These are phyloP conservation scores for Firmiana major DNA, from an alignment of 345 rosid genomes.

Conservation along the genomic window DNA sequence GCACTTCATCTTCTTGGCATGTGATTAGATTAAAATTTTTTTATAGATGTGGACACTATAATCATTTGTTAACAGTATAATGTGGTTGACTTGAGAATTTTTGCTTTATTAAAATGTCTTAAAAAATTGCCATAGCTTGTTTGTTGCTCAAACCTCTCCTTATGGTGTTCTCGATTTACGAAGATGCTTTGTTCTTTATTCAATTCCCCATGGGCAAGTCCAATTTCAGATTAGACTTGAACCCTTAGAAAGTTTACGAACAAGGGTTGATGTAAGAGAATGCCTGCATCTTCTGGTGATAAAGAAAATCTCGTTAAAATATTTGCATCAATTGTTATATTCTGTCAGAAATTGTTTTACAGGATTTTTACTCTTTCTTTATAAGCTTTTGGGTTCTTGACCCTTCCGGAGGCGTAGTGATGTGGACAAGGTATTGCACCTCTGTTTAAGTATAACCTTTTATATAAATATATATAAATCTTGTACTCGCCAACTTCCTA, in stretches of 20 bases:
- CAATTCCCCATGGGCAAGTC: not conserved
- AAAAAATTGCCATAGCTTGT: too few relatives aligned
- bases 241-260: not conserved
- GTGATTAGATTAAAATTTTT: not conserved
- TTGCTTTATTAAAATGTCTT: not conserved
- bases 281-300: not conserved
- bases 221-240: not conserved
- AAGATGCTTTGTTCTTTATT: not conserved
- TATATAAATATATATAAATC: too few relatives aligned
- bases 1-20: not conserved
- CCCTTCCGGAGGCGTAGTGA: too few relatives aligned
- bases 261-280: not conserved
- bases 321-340: not conserved
- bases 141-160: not conserved
- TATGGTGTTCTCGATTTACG: not conserved
- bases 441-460: not conserved
- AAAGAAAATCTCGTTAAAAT: not conserved
- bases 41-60: not conserved
- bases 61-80: not conserved
- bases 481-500: too few relatives aligned
- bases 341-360: too few relatives aligned
- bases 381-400: too few relatives aligned
- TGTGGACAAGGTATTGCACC: not conserved
- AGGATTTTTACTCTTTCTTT: too few relatives aligned
- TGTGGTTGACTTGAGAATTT: not conserved